Percentiles rank a stretch among this genome's conserved stretches.
These are phyloP conservation scores for Cochliopodium minus DNA, from an alignment of 208 protist genomes.

Conservation along the genomic window DNA sequence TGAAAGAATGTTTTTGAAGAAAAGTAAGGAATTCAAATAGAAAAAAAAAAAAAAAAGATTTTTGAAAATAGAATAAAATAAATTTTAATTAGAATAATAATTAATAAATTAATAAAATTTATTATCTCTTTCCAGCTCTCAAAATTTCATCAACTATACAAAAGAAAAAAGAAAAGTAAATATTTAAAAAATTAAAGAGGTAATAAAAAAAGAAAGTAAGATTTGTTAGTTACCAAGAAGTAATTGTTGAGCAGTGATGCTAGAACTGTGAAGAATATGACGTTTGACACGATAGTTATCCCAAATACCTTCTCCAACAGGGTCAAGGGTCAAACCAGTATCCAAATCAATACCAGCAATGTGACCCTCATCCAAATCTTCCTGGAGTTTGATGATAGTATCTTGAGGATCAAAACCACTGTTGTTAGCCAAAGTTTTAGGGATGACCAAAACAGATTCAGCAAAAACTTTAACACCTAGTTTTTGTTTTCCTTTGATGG, in stretches of 20 bases:
- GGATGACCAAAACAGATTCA: constrained; percentile 90
- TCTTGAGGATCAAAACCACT: constrained; percentile 91
- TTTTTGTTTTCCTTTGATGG: constrained; percentile 54
- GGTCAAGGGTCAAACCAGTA: constrained; percentile 83
- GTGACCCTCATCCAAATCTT: constrained; percentile 47
- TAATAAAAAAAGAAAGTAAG: constrained; percentile 8
- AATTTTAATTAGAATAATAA: too few relatives aligned
- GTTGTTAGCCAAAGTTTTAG: constrained; percentile 95
- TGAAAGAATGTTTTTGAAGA: too few relatives aligned
- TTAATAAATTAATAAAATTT: too few relatives aligned
- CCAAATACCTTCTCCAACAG: constrained; percentile 72
- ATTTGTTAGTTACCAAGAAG: constrained; percentile 10
- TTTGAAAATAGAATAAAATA: too few relatives aligned
- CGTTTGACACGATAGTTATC: constrained; percentile 98
- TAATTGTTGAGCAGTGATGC: constrained; percentile 4
- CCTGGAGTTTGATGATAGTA: constrained; percentile 77
- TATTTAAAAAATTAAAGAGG: constrained; percentile 21
- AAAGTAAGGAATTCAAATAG: too few relatives aligned
- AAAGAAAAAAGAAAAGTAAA: constrained; percentile 88
- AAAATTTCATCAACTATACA: constrained; percentile 99
- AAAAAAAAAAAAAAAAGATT: too few relatives aligned
- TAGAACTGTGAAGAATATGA: constrained; percentile 76
- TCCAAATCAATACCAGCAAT: constrained; percentile 79
- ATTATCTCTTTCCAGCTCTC: constrained; percentile 79
- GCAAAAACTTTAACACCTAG: constrained; percentile 94